Conservation (phyloP, 768 basidiomycete genomes). For the Suillus subalutaceus region DNA sequence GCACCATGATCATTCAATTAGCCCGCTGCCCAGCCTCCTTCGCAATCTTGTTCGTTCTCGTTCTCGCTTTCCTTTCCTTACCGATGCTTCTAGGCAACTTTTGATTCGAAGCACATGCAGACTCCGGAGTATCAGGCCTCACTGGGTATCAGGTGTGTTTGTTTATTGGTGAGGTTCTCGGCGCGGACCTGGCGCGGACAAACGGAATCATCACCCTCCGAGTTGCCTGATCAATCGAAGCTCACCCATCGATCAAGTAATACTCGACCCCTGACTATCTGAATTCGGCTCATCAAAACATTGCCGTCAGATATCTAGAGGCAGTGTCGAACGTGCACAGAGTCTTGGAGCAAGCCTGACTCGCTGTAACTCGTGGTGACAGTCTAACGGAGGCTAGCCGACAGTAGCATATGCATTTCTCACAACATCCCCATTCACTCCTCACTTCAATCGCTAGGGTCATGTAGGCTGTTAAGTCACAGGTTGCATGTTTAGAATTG, state of each 20-base stretch:
- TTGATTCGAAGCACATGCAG: no score
- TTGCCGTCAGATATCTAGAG: neutral
- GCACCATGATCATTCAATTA: conserved; percentile 9
- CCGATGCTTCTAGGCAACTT: neutral
- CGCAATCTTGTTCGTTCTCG: neutral
- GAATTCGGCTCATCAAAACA: neutral
- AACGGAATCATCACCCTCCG: neutral
- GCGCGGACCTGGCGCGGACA: neutral
- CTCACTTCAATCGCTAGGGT: neutral
- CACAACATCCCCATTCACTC: neutral
- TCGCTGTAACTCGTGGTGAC: neutral
- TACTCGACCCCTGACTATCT: neutral
- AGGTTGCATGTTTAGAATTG: neutral
- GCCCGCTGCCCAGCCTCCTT: neutral
- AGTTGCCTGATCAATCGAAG: neutral
- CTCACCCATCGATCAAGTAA: neutral
- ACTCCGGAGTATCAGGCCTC: no score
- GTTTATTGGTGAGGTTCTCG: neutral
- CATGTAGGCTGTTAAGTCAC: neutral
- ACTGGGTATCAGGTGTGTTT: no score
- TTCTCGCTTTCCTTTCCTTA: neutral
- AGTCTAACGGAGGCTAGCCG: neutral
- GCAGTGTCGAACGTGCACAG: conserved; percentile 3
- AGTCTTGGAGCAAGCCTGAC: neutral
- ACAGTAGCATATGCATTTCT: neutral